Conservation (phyloP, 371 early-diverging fungal species). For the Haplosporangium sp. region DNA sequence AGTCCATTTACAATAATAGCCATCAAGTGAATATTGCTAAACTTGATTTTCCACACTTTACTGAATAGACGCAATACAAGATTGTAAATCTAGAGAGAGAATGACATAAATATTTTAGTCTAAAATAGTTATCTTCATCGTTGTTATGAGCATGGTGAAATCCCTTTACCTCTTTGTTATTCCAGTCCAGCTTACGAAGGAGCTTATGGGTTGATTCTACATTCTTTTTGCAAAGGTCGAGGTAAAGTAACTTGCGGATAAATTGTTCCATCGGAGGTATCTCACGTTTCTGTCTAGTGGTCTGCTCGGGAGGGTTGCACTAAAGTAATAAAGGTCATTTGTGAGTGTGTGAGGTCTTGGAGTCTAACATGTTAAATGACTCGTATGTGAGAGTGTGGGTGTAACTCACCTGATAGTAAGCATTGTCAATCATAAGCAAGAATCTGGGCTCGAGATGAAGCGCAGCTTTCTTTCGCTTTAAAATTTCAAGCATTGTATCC, state of each 20-base stretch:
- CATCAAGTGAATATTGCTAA: conserved; percentile 84
- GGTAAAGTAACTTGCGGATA: conserved; percentile 86
- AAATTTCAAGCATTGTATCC: conserved; percentile 81
- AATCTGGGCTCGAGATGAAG: conserved; percentile 88
- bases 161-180: conserved; percentile 62
- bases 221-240: conserved; percentile 76
- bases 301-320: conserved; percentile 86
- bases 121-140: background rate
- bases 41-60: conserved; percentile 95
- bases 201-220: conserved; percentile 77
- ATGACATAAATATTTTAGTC: background rate
- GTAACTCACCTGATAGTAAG: conserved; percentile 78
- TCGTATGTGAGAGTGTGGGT: background rate
- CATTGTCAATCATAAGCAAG: conserved; percentile 92
- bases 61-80: conserved; percentile 70
- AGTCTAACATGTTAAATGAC: background rate
- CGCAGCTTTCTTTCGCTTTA: conserved; percentile 88
- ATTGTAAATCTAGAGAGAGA: conserved; percentile 31
- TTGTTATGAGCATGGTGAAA: background rate
- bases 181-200: conserved; percentile 93
- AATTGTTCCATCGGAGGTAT: conserved; percentile 86
- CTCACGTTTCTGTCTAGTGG: conserved; percentile 69
- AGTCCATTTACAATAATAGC: conserved; percentile 87
- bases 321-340: conserved; percentile 20
- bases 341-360: background rate